Base-by-base conservation (phyloP, 306 rosid genomes). In the Quercus berberidifolia region DNA sequence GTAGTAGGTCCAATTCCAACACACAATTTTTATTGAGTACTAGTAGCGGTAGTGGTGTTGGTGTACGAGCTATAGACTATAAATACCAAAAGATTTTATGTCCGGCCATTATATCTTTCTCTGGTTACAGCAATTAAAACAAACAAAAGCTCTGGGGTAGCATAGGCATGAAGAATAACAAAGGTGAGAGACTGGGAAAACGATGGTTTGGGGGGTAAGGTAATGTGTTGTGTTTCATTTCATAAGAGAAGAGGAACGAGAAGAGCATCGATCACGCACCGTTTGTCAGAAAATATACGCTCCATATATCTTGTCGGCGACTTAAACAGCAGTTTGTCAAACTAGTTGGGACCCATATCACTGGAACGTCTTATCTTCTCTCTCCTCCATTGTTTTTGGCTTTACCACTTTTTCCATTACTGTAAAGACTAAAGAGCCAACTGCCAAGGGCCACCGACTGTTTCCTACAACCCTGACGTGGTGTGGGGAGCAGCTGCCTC, bases 271-370 rank as follows among this genome's bases (percentile, higher is more conserved):
- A 62, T 65, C 63, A 80, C 6, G 74, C 83, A 54, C 71, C 30
- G 75, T 55, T 17, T 38, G 78, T 75, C 80, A 76, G 81, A 25
- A 71, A 28, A 84, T 84, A 80, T 73, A 76, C 74, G 74, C 63
- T 35, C 55, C 77, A 10, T 76, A 80, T 82, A 38, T 87, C 72
- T 14, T 87, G 91, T 87, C 91, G 88, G 88, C 68, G 82, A 70
- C 85, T 78, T 63, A 51, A 74, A 70, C 81, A 28, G 78, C 91
- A 85, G 73, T 57, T 82, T 71, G 85, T 87, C 91, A 85, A 85
- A 82, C 59, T 20, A 56, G 13, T 20, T 30, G 77, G 83, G 85
- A 69, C 88, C 87, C 77, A 56, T n/a, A 23, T 31, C 46, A 5
- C 13, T 11, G 23, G n/a, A 35, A 6, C 51, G 75, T 15, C 72